Percentiles rank a stretch among this genome's conserved stretches.
Evolutionary conservation across 2,329 filamentous ascomycete species (phyloP).

Genomic region (Aspergillus brasiliensis): DNA sequence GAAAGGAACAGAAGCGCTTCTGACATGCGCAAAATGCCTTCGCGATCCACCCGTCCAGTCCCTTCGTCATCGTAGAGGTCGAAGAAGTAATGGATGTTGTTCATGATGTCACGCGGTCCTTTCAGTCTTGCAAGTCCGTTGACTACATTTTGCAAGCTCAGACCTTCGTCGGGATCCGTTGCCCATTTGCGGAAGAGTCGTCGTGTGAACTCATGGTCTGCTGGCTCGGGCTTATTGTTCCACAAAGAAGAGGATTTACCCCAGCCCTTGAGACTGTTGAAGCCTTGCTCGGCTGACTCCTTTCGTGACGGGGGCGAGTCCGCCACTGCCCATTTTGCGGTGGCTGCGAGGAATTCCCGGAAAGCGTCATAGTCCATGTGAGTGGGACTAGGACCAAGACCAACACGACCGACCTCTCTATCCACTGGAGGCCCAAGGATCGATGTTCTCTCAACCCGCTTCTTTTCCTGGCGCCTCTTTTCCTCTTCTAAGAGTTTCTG

Average conservation of each 20-base stretch:
- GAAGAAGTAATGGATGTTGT: conserved; percentile 96
- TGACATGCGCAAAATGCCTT: conserved; percentile 92
- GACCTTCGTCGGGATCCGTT: conserved; percentile 69
- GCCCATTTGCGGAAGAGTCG: conserved; percentile 90
- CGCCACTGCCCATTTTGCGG: conserved; percentile 90
- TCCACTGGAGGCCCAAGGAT: conserved; percentile 52
- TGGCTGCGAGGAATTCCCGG: conserved; percentile 85
- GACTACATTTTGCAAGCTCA: conserved; percentile 90
- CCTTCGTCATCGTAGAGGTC: conserved; percentile 92
- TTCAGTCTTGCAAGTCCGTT: conserved; percentile 88
- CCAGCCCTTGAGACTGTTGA: conserved; percentile 57
- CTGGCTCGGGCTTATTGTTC: conserved; percentile 67
- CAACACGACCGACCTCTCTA: conserved; percentile 82
- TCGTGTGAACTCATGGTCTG: conserved; percentile 92
- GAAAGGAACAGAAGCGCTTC: conserved; percentile 93
- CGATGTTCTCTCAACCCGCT: conserved; percentile 49
- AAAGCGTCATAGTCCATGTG: conserved; percentile 98
- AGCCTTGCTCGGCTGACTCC: conserved; percentile 54
- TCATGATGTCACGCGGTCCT: conserved; percentile 94
- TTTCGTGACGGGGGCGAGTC: conserved; percentile 70
- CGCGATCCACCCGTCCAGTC: conserved; percentile 88
- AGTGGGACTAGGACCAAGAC: conserved; percentile 82
- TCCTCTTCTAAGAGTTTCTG: conserved; percentile 76
- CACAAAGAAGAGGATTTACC: conserved; percentile 55
- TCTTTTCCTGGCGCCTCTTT: conserved; percentile 65